phyloP scores from a whole-genome alignment of 2,329 filamentous ascomycete species.

The Fusarium solani-melongenae region DNA sequence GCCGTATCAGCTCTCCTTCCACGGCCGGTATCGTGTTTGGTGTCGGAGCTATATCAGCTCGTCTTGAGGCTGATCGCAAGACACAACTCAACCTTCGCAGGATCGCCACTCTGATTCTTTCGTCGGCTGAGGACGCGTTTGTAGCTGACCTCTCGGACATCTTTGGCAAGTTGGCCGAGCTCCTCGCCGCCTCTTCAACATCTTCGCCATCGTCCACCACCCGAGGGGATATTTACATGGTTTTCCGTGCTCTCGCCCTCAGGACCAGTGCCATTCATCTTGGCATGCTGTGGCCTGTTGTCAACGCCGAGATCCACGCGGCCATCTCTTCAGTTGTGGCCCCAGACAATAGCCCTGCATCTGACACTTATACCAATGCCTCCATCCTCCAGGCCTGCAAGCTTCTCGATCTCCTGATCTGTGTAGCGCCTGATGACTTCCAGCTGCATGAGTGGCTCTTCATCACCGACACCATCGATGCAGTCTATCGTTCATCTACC shows the following conservation, averaged over 20 bases:
- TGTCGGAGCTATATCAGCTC: conserved; percentile 93
- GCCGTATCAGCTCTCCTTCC: conserved; percentile 83
- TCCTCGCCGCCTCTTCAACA: conserved; percentile 83
- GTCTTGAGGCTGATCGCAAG: conserved; percentile 93
- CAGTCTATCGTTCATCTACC: conserved; percentile 81
- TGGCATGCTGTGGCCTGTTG: conserved; percentile 87
- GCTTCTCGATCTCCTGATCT: conserved; percentile 87
- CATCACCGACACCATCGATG: conserved; percentile 95
- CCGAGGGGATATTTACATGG: conserved; percentile 88
- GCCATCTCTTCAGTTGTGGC: conserved; percentile 81
- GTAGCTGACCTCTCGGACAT: conserved; percentile 79
- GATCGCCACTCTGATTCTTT: conserved; percentile 81
- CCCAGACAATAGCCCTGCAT: conserved; percentile 69
- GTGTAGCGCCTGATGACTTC: conserved; percentile 92
- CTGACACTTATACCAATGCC: conserved; percentile 80
- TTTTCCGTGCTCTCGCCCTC: conserved; percentile 83
- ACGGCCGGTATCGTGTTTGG: conserved; percentile 98
- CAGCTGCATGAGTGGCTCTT: conserved; percentile 99
- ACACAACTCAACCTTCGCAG: conserved; percentile 90
- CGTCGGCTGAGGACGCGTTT: conserved; percentile 81
- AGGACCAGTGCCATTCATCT: conserved; percentile 84
- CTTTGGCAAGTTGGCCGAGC: conserved; percentile 86
- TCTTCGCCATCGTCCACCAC: conserved; percentile 94
- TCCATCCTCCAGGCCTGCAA: conserved; percentile 93
- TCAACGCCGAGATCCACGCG: conserved; percentile 86